Evolutionary conservation across 2,329 filamentous ascomycete species (phyloP).

Genomic region (Arthrobotrys conoides): DNA sequence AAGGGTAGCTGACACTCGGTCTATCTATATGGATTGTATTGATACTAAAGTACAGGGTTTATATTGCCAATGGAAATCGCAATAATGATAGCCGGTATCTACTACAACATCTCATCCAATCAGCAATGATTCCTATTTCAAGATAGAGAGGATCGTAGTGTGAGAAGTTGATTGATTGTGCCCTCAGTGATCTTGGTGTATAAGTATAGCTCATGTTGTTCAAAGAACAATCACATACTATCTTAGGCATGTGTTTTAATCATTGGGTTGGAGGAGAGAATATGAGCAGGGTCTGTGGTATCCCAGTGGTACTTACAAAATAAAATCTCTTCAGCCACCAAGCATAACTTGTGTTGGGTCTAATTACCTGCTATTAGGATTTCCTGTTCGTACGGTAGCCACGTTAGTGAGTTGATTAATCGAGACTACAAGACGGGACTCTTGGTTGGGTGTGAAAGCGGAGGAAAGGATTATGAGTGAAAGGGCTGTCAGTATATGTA

Average conservation of each 20-base stretch:
- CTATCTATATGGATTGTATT: background rate
- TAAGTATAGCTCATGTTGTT: constrained; percentile 73
- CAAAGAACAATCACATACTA: constrained; percentile 75
- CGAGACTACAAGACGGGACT: background rate
- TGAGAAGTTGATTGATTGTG: background rate
- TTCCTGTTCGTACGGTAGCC: background rate
- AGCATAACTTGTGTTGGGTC: too few species aligned
- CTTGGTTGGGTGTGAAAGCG: too few species aligned
- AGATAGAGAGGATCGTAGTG: background rate
- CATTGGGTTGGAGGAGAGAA: constrained; percentile 69
- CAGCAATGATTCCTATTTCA: background rate
- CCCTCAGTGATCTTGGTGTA: constrained; percentile 81
- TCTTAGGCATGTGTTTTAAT: constrained; percentile 78
- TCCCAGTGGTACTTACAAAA: background rate
- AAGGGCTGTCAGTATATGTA: constrained; percentile 92
- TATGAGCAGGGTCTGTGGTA: background rate
- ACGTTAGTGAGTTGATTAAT: constrained; percentile 10
- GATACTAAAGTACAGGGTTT: too few species aligned
- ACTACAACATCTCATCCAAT: background rate
- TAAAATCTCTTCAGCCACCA: too few species aligned
- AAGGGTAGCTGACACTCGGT: too few species aligned
- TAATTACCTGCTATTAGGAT: background rate
- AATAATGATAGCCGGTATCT: background rate
- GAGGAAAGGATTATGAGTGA: constrained; percentile 62
- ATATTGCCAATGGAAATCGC: too few species aligned